A percentile compares a stretch with the other conserved stretches of the same genome.
These are phyloP conservation scores for Microcos paniculata DNA, from an alignment of 345 rosid genomes.

Conservation along the genomic window DNA sequence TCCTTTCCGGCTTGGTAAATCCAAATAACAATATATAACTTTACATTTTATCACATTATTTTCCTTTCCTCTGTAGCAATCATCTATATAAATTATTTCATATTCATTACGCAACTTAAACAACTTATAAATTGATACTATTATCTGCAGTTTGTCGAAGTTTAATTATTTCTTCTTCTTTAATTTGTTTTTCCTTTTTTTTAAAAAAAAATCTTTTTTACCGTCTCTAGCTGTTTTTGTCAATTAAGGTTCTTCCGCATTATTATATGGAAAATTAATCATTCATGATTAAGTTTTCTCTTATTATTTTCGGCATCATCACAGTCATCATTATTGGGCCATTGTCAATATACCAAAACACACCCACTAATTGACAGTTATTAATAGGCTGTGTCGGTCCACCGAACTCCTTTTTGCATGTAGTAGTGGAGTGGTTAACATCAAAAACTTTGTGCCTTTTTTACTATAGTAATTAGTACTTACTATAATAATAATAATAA, in stretches of 20 bases:
- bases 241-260: no score
- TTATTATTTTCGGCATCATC: background rate
- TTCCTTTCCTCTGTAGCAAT: background rate
- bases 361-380: constrained; percentile 12
- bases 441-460: background rate
- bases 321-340: background rate
- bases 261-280: no score
- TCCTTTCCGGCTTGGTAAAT: background rate
- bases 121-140: no score
- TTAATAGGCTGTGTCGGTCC: constrained; percentile 6
- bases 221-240: no score
- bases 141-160: no score
- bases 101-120: no score
- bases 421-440: constrained; percentile 11
- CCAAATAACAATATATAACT: background rate
- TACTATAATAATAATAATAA: no score
- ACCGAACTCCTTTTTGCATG: background rate
- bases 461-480: no score
- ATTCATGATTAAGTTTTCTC: background rate
- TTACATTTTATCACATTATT: background rate
- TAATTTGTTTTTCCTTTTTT: no score
- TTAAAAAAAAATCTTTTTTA: no score
- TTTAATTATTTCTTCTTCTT: no score
- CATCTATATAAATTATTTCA: background rate
- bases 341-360: background rate